Evolutionary conservation across 2,329 filamentous ascomycete genomes (phyloP).

Genomic region (Rutstroemia sp.): DNA sequence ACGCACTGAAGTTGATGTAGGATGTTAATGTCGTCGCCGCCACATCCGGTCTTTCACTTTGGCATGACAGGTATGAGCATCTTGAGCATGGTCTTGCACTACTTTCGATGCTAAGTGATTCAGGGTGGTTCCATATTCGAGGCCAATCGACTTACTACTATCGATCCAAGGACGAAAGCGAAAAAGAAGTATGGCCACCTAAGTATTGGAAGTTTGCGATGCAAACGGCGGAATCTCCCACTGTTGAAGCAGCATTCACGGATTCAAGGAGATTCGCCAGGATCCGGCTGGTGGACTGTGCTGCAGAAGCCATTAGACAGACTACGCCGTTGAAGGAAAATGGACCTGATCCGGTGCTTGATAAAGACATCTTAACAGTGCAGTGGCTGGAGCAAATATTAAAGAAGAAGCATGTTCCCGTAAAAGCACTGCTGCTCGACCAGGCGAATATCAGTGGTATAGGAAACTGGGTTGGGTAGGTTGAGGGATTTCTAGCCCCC

Average conservation of each 20-base stretch:
- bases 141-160: constrained; percentile 75
- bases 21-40: constrained; percentile 68
- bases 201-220: constrained; percentile 83
- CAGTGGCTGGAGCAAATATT: constrained; percentile 68
- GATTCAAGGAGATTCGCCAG: constrained; percentile 74
- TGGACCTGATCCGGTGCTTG: constrained; percentile 84
- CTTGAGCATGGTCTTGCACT: too few species aligned
- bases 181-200: constrained; percentile 68
- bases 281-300: constrained; percentile 75
- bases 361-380: constrained; percentile 68
- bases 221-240: constrained; percentile 48
- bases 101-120: constrained; percentile 11
- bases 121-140: constrained; percentile 79
- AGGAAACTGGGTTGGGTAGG: constrained; percentile 86
- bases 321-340: constrained; percentile 80
- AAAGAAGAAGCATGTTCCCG: constrained; percentile 68
- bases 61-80: constrained; percentile 59
- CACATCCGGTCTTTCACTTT: constrained; percentile 85
- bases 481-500: constrained; percentile 3
- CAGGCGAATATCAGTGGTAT: constrained; percentile 86
- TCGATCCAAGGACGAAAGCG: constrained; percentile 45
- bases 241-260: constrained; percentile 67
- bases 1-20: constrained; percentile 19
- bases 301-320: constrained; percentile 66
- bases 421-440: constrained; percentile 84